Percentiles rank a stretch among this genome's conserved stretches.
phyloP scores from a whole-genome alignment of 371 early-diverging fungal species.

The Syncephalastrum racemosum region DNA sequence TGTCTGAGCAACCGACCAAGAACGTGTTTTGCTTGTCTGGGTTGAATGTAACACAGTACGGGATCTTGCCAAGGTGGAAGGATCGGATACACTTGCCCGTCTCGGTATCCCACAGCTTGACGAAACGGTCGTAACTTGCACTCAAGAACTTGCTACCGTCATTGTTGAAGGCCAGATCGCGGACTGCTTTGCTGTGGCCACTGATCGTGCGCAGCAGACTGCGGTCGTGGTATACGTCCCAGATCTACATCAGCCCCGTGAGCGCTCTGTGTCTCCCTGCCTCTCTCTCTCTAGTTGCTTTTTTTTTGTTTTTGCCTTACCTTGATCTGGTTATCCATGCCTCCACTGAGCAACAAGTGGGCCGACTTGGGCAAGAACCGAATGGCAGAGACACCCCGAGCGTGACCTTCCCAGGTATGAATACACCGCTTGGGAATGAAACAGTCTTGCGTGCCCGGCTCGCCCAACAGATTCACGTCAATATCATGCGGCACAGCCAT shows the following conservation, averaged over 20 bases:
- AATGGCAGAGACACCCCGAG: conserved; percentile 89
- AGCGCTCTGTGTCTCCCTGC: neutral
- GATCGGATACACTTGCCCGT: conserved; percentile 82
- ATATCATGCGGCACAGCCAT: conserved; percentile 92
- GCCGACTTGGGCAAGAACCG: conserved; percentile 88
- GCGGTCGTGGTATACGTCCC: conserved; percentile 93
- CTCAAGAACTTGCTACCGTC: conserved; percentile 85
- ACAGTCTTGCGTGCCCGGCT: conserved; percentile 77
- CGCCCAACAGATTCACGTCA: conserved; percentile 72
- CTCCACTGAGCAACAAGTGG: conserved; percentile 86
- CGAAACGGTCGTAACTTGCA: conserved; percentile 87
- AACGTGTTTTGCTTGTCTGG: conserved; percentile 88
- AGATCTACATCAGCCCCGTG: conserved; percentile 52
- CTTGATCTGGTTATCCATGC: conserved; percentile 94
- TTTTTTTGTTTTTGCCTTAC: conserved; percentile 30
- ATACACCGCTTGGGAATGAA: conserved; percentile 84
- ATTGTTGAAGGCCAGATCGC: conserved; percentile 89
- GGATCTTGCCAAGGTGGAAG: conserved; percentile 79
- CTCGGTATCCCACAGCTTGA: conserved; percentile 98
- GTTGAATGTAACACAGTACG: conserved; percentile 89
- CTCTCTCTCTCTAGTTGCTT: neutral
- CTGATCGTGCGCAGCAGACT: conserved; percentile 79
- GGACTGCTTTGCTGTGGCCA: conserved; percentile 92
- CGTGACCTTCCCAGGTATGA: conserved; percentile 94
- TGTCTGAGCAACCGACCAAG: conserved; percentile 91